A percentile compares a stretch with the other conserved stretches of the same genome.
phyloP scores from a whole-genome alignment of 2,329 filamentous ascomycete species.

The Nemania abortiva region DNA sequence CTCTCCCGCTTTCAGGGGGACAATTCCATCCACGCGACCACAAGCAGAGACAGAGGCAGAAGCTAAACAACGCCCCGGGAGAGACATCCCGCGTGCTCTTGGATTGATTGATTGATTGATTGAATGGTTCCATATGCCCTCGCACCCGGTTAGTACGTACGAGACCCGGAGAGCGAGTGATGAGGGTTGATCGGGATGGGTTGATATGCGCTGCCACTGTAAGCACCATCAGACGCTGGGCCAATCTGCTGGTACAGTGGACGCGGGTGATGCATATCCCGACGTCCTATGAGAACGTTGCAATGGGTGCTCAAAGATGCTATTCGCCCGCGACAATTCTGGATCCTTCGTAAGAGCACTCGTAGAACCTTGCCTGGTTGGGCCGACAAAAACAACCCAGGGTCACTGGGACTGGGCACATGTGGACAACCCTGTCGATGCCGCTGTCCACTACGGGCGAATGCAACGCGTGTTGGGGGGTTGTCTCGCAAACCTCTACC shows the following conservation, averaged over 20 bases:
- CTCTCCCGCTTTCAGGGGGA: not conserved
- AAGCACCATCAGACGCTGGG: conserved; percentile 55
- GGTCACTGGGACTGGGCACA: conserved; percentile 38
- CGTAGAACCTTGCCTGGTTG: conserved; percentile 45
- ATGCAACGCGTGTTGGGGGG: not conserved
- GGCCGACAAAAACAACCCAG: conserved; percentile 41
- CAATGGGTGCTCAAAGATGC: conserved; percentile 48
- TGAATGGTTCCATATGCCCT: conserved; percentile 10
- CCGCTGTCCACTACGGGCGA: conserved; percentile 4
- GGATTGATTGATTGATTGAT: conserved; percentile 14
- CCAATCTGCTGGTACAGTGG: conserved; percentile 58
- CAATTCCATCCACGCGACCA: conserved; percentile 1
- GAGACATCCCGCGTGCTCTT: conserved; percentile 12
- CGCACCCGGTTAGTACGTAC: not conserved
- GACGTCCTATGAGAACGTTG: conserved; percentile 57
- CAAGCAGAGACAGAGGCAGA: conserved; percentile 6
- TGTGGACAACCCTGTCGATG: conserved; percentile 38
- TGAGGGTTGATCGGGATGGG: conserved; percentile 35
- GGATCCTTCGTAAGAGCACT: conserved; percentile 39
- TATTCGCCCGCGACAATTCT: conserved; percentile 53
- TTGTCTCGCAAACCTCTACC: not conserved
- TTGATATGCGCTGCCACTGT: conserved; percentile 43
- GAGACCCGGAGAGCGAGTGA: not conserved
- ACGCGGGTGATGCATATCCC: conserved; percentile 56
- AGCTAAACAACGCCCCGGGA: conserved; percentile 14